Conservation (phyloP, 2,329 filamentous ascomycete species). For the Fusarium acutatum region DNA sequence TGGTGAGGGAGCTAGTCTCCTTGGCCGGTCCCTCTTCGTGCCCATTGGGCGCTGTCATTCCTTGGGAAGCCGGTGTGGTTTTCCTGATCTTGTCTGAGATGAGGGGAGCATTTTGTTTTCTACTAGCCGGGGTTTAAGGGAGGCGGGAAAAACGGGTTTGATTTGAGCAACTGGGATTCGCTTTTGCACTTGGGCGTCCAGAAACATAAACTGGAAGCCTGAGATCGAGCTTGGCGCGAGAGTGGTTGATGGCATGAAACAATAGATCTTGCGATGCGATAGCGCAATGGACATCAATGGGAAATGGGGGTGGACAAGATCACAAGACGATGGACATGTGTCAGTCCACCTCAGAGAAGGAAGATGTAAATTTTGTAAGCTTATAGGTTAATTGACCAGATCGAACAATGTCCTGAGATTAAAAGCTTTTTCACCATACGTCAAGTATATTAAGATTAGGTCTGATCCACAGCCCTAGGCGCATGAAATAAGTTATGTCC, state of each 20-base stretch:
- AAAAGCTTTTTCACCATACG: background rate
- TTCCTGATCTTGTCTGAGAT: conserved; percentile 22
- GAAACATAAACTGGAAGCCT: conserved; percentile 17
- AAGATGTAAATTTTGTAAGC: conserved; percentile 31
- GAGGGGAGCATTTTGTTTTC: conserved; percentile 30
- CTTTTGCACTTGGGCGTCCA: conserved; percentile 29
- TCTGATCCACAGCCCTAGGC: background rate
- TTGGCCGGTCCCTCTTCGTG: conserved; percentile 23
- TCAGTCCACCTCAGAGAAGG: conserved; percentile 15
- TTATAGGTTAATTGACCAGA: conserved; percentile 32
- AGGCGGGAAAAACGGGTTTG: conserved; percentile 38
- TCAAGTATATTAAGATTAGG: conserved; percentile 6
- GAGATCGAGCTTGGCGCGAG: conserved; percentile 31
- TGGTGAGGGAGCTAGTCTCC: conserved; percentile 30
- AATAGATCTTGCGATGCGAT: conserved; percentile 34
- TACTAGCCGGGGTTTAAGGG: conserved; percentile 35
- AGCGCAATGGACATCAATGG: conserved; percentile 1
- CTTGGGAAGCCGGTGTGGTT: conserved; percentile 24
- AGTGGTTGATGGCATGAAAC: conserved; percentile 27
- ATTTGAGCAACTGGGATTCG: conserved; percentile 39
- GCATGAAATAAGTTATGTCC: background rate
- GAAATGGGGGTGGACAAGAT: conserved; percentile 4
- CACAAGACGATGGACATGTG: conserved; percentile 4
- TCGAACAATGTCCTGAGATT: conserved; percentile 8
- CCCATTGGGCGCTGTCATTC: conserved; percentile 24